Evolutionary conservation across 805 yeast genomes (phyloP), one percentile per base, ranked within the genome.

Genomic region (Tetrapisispora pingtungensis): DNA sequence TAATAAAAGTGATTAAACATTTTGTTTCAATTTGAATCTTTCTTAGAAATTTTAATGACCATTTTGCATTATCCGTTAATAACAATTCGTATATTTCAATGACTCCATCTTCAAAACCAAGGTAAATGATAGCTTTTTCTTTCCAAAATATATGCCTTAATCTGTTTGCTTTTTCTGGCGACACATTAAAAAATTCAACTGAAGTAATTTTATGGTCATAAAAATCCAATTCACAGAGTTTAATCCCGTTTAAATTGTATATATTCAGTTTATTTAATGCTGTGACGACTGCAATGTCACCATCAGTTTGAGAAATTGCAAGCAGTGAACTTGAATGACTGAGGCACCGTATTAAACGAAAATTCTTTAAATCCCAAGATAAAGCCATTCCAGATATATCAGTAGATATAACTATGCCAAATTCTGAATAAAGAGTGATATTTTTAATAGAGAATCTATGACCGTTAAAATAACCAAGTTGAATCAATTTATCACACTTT

Each of bases 351-450:
- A 83, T 71, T 36, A 72, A 69, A 42, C 71, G 71, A 42, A 67
- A 68, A 27, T 79, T 57, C 1, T 78, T 70, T 33, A 78, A 51
- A 53, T 85, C 86, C 90, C 95, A 85, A 4, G 79, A 49, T 17
- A 71, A 70, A 2, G 78, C 74, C 2, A 59, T 58, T 0, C 94
- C 90, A 8, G 58, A 64, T 0, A 44, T 52, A 55, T 82, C 87
- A 20, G 76, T 58, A 47, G 81, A 74, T 12, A 81, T 48, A 10
- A 81, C 66, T 3, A 73, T 58, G 43, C 80, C 78, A 55, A 70
- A 81, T 35, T 77, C 73, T 7, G 70, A 64, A 22, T 80, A 73
- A 28, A 70, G 68, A 33, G 66, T 63, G 22, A 86, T 55, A n/a
- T 68, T 67, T 14, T 54, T 62, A 3, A 84, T 68, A 0, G 65